Evolutionary conservation across 805 yeast genomes (phyloP), one percentile per base, ranked within the genome.

Genomic region (Nakazawaea anatomiae): DNA sequence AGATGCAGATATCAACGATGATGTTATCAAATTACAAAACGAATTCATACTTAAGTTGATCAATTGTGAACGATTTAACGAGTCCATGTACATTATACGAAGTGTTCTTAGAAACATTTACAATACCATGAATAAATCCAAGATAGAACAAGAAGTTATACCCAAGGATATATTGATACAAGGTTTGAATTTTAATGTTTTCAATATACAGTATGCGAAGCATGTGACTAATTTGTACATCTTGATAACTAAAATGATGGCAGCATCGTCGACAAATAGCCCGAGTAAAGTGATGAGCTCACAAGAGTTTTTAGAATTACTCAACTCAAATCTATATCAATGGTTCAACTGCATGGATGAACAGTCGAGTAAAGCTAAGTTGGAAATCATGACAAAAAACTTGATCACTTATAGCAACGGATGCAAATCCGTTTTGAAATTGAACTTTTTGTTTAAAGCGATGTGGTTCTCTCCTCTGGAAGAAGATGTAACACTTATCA

Each of bases 261-360:
- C 44, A 5, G 8, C 44, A 5, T n/a, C 11, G 1, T 8, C 14
- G 8, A 38, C 10, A n/a, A 38, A n/a, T 11, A 18, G 35, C 18
- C 28, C 6, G 9, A 18, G 4, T 10, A n/a, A n/a, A 18, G 9
- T 47, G 28, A 14, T 47, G 25, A 8, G n/a, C 6, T 41, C 25
- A 11, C 40, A 47, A 28, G 10, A 29, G 8, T 43, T 32, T n/a
- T 32, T 34, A 18, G n/a, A 10, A 5, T 32, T 43, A 8, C 25
- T 32, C 39, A 43, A 43, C 30, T 7, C 6, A 14, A 49, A 46
- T 39, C 53, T 53, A 12, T 44, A 48, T 9, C n/a, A 35, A 4
- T 58, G 62, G 61, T 48, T 55, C 27, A 32, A 18, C 25, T 43
- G 50, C 4, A 34, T 55, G 1, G 41, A 28, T n/a, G 25, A 28